phyloP scores from a whole-genome alignment of 768 basidiomycete genomes.

The Chlorophyllum brunneum region DNA sequence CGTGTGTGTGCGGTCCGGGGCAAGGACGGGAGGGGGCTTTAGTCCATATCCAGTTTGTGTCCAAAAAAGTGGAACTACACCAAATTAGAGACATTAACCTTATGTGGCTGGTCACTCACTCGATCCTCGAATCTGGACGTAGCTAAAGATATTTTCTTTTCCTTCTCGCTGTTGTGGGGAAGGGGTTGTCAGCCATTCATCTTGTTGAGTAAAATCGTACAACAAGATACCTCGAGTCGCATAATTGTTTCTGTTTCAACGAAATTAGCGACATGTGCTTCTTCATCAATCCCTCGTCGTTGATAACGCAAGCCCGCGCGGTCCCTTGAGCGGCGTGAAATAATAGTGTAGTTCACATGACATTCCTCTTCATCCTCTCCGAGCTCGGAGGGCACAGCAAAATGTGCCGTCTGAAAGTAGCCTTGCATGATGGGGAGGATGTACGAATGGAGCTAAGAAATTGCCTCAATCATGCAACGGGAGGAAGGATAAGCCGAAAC shows the following conservation, averaged over 20 bases:
- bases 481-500: conserved; percentile 19
- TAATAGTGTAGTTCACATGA: conserved; percentile 71
- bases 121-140: conserved; percentile 89
- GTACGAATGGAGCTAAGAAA: conserved; percentile 69
- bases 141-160: conserved; percentile 75
- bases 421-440: conserved; percentile 93
- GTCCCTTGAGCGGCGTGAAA: conserved; percentile 84
- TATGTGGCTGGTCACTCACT: conserved; percentile 44
- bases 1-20: conserved; percentile 64
- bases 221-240: conserved; percentile 61
- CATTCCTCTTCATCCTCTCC: conserved; percentile 40
- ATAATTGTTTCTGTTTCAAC: conserved; percentile 93
- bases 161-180: conserved; percentile 58
- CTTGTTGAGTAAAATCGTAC: background rate
- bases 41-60: conserved; percentile 82
- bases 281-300: conserved; percentile 89
- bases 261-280: conserved; percentile 92
- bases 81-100: conserved; percentile 13
- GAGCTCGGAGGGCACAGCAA: conserved; percentile 54
- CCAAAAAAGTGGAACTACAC: conserved; percentile 87
- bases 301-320: conserved; percentile 94
- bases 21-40: conserved; percentile 82
- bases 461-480: conserved; percentile 1
- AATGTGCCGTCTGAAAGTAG: conserved; percentile 73
- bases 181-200: background rate